Conservation (phyloP, 768 basidiomycete species). For the Hypholoma sublateritium region DNA sequence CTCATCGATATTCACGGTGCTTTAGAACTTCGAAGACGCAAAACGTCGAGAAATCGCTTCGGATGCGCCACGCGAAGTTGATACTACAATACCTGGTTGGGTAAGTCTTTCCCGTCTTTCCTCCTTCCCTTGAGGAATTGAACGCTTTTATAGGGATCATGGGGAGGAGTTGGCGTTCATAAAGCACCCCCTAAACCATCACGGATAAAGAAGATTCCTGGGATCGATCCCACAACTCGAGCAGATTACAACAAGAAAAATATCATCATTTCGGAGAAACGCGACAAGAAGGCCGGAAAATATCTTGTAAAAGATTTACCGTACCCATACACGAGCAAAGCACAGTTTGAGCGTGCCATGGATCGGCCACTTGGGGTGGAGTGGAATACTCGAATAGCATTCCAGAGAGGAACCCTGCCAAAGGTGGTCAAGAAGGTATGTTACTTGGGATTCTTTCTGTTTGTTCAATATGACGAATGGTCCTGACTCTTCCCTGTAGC, state of each 20-base stretch:
- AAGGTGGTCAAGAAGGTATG: slow-evolving; percentile 83
- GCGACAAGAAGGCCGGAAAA: slow-evolving; percentile 90
- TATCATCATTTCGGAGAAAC: slow-evolving; percentile 94
- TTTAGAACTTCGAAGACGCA: slow-evolving; percentile 80
- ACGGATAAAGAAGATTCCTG: slow-evolving; percentile 79
- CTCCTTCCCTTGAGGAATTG: neutral
- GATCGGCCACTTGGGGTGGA: slow-evolving; percentile 82
- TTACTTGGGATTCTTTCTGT: neutral
- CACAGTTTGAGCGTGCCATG: slow-evolving; percentile 88
- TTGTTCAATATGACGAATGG: neutral
- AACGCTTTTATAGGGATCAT: slow-evolving; percentile 64
- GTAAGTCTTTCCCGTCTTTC: slow-evolving; percentile 45
- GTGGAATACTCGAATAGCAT: slow-evolving; percentile 89
- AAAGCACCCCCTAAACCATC: slow-evolving; percentile 62
- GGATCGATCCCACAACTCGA: slow-evolving; percentile 75
- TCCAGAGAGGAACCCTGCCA: slow-evolving; percentile 84
- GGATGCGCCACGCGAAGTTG: slow-evolving; percentile 86
- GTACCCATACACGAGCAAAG: slow-evolving; percentile 90
- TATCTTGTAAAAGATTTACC: slow-evolving; percentile 92
- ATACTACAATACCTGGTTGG: slow-evolving; percentile 95
- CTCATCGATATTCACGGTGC: slow-evolving; percentile 2
- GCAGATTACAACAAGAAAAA: slow-evolving; percentile 84
- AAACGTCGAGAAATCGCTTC: slow-evolving; percentile 81
- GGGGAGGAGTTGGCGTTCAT: slow-evolving; percentile 81
- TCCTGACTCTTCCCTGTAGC: slow-evolving; percentile 35